Evolutionary conservation across 768 basidiomycete species (phyloP), one percentile per base, ranked within the genome.

Genomic region (Leccinum truebloodii): DNA sequence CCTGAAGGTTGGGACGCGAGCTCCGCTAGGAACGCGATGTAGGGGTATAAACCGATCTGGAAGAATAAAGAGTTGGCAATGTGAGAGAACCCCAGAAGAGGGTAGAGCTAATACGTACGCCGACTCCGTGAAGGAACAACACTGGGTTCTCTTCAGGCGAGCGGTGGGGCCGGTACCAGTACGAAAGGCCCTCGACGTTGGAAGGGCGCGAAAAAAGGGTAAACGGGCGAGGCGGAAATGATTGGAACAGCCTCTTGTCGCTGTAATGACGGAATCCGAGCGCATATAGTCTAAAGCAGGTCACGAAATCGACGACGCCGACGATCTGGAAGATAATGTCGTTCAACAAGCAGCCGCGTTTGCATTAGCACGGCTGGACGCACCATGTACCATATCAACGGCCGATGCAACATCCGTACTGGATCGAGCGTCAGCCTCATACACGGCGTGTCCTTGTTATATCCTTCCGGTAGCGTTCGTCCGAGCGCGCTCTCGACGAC

Each of bases 91-190:
- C 6, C 24, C 1, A 18, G 30, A 34, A 20, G 3, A 24, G 18
- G 44, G 9, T 9, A 14, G 6, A 10, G 24, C 8, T 16, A 32
- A 18, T 22, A 59, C 65, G n/a, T 71, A 87, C 85, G 10, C 87
- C 88, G n/a, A 88, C 83, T 10, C 87, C 88, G 57, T 89, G 87
- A 1, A 89, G 64, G 65, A 89, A 87, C n/a, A 88, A 69, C 10
- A 89, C 71, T 0, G 87, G 85, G 9, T 75, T 72, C 61, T 81
- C 83, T 2, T 74, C 75, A 9, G 54, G 56, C 4, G 83, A 81
- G 35, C 71, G 76, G 59, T 87, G 86, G 3, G 81, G 79, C 3
- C 78, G 74, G 60, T 80, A 78, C 81, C 81, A 83, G 65, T 80
- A 83, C 1, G 77, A 74, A 10, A 83, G 51, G 1, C 76, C 66